phyloP scores from a whole-genome alignment of 2,329 filamentous ascomycete species.

The Catunica adiposa region DNA sequence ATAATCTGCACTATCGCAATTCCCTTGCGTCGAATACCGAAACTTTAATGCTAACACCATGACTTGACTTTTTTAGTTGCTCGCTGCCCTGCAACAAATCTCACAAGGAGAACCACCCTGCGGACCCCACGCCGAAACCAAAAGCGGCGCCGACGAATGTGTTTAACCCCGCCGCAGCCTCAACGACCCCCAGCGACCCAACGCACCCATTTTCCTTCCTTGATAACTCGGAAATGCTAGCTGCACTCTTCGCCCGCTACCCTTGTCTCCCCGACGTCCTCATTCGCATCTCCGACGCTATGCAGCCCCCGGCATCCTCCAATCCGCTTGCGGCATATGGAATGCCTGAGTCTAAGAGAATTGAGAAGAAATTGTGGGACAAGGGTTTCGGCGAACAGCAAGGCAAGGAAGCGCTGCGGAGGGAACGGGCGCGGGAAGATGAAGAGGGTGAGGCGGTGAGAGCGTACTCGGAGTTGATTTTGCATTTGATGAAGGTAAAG shows the following conservation, averaged over 20 bases:
- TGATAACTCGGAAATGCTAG: constrained; percentile 33
- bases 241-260: constrained; percentile 35
- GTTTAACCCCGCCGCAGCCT: constrained; percentile 9
- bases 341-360: constrained; percentile 12
- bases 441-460: constrained; percentile 41
- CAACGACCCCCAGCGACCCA: constrained; percentile 14
- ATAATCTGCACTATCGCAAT: background rate
- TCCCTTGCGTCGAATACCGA: background rate
- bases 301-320: constrained; percentile 26
- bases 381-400: constrained; percentile 39
- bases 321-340: constrained; percentile 14
- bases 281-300: constrained; percentile 32
- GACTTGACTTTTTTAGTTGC: constrained; percentile 28
- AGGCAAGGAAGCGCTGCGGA: constrained; percentile 37
- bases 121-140: constrained; percentile 22
- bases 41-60: too few relatives aligned
- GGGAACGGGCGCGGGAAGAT: constrained; percentile 31
- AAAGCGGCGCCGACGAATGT: constrained; percentile 15
- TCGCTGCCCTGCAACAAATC: constrained; percentile 40
- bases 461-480: constrained; percentile 43
- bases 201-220: constrained; percentile 35
- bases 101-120: constrained; percentile 34
- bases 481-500: constrained; percentile 28
- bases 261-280: constrained; percentile 33
- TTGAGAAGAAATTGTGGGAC: constrained; percentile 34